phyloP scores from a whole-genome alignment of 2,329 filamentous ascomycete species.

The Colletotrichum paranaense region DNA sequence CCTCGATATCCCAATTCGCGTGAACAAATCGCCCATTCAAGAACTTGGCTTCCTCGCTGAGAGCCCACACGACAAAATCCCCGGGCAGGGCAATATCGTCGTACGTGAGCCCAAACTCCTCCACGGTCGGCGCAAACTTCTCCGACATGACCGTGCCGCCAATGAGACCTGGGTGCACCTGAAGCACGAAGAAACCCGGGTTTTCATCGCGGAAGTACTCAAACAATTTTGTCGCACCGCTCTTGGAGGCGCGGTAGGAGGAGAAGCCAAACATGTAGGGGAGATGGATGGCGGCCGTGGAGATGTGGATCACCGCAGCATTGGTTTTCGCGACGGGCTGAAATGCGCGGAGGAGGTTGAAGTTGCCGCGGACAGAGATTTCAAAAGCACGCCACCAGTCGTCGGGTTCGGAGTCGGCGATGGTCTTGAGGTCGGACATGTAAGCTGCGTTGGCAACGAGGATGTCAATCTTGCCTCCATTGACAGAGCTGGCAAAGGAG shows the following conservation, averaged over 20 bases:
- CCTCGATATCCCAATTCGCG: conserved; percentile 63
- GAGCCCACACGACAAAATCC: conserved; percentile 56
- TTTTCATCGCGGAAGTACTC: conserved; percentile 55
- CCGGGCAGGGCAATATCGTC: conserved; percentile 41
- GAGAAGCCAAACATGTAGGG: conserved; percentile 43
- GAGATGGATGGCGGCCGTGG: conserved; percentile 39
- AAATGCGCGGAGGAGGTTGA: conserved; percentile 58
- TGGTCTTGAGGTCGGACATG: conserved; percentile 33
- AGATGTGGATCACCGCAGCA: conserved; percentile 40
- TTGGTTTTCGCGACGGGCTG: conserved; percentile 46
- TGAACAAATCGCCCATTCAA: conserved; percentile 58
- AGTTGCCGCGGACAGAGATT: conserved; percentile 61
- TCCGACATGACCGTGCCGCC: conserved; percentile 23
- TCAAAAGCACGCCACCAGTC: conserved; percentile 48
- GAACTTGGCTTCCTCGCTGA: conserved; percentile 56
- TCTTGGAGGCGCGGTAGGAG: conserved; percentile 55
- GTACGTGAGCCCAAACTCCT: neutral
- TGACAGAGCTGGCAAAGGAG: neutral
- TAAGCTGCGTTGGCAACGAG: conserved; percentile 44
- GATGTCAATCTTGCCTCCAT: conserved; percentile 39
- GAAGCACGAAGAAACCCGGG: conserved; percentile 49
- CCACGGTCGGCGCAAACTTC: conserved; percentile 17
- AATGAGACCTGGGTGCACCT: conserved; percentile 51
- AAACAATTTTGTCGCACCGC: conserved; percentile 53
- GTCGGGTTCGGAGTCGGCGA: conserved; percentile 33